These are phyloP conservation scores for Thraustotheca clavata DNA, from an alignment of 352 stramenopile species.

Conservation along the genomic window DNA sequence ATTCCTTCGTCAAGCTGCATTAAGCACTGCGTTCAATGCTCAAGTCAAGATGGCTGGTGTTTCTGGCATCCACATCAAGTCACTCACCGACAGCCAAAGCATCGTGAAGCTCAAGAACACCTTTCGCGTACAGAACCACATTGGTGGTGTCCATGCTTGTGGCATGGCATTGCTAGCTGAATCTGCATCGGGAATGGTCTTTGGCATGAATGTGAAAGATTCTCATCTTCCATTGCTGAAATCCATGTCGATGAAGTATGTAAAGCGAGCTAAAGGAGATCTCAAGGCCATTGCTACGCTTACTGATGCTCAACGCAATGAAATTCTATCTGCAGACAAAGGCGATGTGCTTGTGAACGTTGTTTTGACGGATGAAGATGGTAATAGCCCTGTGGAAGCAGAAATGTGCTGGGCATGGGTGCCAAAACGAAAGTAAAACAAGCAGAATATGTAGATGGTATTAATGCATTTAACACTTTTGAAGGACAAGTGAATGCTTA, in stretches of 20 bases:
- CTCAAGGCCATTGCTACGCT: constrained; percentile 61
- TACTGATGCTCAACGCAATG: constrained; percentile 47
- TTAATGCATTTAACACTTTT: no score
- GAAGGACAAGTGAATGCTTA: no score
- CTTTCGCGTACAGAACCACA: constrained; percentile 81
- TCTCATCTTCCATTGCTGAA: constrained; percentile 71
- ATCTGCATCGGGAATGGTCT: constrained; percentile 72
- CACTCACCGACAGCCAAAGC: constrained; percentile 36
- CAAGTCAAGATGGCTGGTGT: constrained; percentile 79
- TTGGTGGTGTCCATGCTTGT: constrained; percentile 77
- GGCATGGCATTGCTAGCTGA: constrained; percentile 80
- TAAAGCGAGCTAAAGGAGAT: constrained; percentile 55
- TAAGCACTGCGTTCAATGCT: constrained; percentile 72
- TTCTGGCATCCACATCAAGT: constrained; percentile 63
- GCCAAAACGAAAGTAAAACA: constrained; percentile 35
- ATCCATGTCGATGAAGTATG: constrained; percentile 78
- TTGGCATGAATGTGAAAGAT: constrained; percentile 83
- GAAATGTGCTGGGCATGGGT: constrained; percentile 85
- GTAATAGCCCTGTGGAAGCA: constrained; percentile 68
- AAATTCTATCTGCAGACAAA: constrained; percentile 61
- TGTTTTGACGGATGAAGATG: constrained; percentile 56
- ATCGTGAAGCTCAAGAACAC: constrained; percentile 62
- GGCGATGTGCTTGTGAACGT: constrained; percentile 65
- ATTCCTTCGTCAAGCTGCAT: constrained; percentile 36
- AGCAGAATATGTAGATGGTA: no score